Evolutionary conservation across 139 green algal genomes (phyloP).

Genomic region (Chlamydomonas sphaeroides): DNA sequence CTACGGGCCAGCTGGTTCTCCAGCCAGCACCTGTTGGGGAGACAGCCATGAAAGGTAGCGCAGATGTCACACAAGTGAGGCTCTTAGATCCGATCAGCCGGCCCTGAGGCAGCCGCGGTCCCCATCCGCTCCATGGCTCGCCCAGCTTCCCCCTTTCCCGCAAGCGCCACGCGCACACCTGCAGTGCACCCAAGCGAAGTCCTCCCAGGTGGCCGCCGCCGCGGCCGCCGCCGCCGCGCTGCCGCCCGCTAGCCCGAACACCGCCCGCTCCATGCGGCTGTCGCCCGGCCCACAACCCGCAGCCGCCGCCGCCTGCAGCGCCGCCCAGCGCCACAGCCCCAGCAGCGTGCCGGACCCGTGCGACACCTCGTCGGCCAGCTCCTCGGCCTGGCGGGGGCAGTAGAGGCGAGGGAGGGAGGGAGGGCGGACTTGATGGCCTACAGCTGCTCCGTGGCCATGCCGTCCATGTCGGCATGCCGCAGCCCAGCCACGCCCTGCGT

Average conservation of each 20-base stretch:
- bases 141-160: no score
- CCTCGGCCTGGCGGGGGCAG: conserved; percentile 40
- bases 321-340: conserved; percentile 79
- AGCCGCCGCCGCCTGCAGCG: conserved; percentile 56
- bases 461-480: no score
- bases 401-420: no score
- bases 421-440: no score
- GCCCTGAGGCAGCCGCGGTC: no score
- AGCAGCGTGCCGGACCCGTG: conserved; percentile 47
- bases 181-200: conserved; percentile 76
- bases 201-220: conserved; percentile 78
- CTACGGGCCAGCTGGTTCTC: background rate
- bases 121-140: no score
- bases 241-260: conserved; percentile 71
- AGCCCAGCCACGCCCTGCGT: no score
- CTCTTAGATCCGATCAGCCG: no score
- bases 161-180: conserved; percentile 7
- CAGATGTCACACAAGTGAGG: no score
- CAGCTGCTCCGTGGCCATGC: no score
- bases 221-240: conserved; percentile 65
- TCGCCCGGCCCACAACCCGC: conserved; percentile 20
- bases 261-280: conserved; percentile 67
- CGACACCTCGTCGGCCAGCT: conserved; percentile 66
- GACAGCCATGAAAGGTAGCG: no score
- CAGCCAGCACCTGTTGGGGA: conserved; percentile 15